phyloP scores from a whole-genome alignment of 2,329 filamentous ascomycete genomes.

The Myriosclerotinia scirpicola region DNA sequence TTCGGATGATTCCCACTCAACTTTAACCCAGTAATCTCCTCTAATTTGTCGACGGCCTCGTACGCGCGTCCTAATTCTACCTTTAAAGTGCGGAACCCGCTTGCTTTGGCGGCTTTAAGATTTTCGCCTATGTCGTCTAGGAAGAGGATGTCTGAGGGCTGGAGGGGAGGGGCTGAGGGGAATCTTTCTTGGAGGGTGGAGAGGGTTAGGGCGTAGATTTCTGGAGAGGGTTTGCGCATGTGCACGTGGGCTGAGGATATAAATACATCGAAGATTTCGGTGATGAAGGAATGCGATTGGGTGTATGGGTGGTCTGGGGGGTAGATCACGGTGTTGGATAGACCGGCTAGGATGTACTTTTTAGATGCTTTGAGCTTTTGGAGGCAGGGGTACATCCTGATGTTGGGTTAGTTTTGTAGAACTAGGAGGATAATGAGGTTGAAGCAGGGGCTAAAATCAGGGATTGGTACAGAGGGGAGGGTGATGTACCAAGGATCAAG shows the following conservation, averaged over 20 bases:
- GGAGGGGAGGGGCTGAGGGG: constrained; percentile 46
- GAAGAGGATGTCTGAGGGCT: constrained; percentile 73
- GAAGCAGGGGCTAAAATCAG: too few species aligned
- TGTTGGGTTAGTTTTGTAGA: background rate
- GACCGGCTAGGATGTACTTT: constrained; percentile 71
- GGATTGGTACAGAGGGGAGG: too few species aligned
- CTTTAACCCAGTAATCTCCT: constrained; percentile 68
- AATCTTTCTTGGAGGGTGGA: background rate
- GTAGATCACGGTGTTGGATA: constrained; percentile 90
- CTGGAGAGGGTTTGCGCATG: constrained; percentile 80
- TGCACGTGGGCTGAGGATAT: constrained; percentile 84
- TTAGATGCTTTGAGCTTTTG: constrained; percentile 63
- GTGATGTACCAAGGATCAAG: constrained; percentile 63
- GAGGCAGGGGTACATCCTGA: constrained; percentile 78
- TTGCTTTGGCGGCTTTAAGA: constrained; percentile 71
- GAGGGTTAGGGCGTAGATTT: constrained; percentile 71
- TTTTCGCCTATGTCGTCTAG: constrained; percentile 90
- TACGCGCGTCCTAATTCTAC: constrained; percentile 75
- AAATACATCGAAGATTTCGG: constrained; percentile 78
- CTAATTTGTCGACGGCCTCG: constrained; percentile 80
- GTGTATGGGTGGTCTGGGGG: constrained; percentile 69
- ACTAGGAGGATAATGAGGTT: background rate
- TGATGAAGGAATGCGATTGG: constrained; percentile 44
- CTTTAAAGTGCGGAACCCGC: constrained; percentile 81
- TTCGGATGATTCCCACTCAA: constrained; percentile 45